These are phyloP conservation scores for Kockovaella imperatae DNA, from an alignment of 768 basidiomycete genomes.

Conservation along the genomic window DNA sequence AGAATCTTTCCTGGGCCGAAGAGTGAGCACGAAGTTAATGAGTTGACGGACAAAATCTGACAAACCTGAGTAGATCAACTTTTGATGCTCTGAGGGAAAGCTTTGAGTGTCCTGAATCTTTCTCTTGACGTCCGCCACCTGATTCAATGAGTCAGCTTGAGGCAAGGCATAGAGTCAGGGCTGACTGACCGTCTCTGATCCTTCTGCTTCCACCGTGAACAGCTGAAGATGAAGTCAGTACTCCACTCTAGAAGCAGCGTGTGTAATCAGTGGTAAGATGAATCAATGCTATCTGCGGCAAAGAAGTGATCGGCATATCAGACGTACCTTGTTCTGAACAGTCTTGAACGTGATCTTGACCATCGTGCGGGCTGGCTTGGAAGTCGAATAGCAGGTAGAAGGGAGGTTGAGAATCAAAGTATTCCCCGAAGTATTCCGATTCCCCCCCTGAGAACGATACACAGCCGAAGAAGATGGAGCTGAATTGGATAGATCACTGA, in stretches of 20 bases:
- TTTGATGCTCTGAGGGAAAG: slow-evolving; percentile 67
- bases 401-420: no score
- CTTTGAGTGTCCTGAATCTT: slow-evolving; percentile 73
- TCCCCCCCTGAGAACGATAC: no score
- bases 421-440: no score
- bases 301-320: background rate
- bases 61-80: slow-evolving; percentile 89
- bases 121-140: slow-evolving; percentile 64
- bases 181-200: slow-evolving; percentile 54
- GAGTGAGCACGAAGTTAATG: background rate
- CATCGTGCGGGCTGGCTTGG: no score
- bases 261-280: slow-evolving; percentile 7
- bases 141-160: slow-evolving; percentile 6
- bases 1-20: slow-evolving; percentile 74
- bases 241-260: background rate
- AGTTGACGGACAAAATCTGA: background rate
- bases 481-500: no score
- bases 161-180: background rate
- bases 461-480: no score
- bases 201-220: slow-evolving; percentile 77
- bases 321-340: slow-evolving; percentile 62
- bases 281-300: background rate
- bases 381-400: no score
- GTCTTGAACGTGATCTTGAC: slow-evolving; percentile 97
- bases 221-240: slow-evolving; percentile 48